These are phyloP conservation scores for Saksenaea oblongispora DNA, from an alignment of 371 early-diverging fungal species.

Conservation along the genomic window DNA sequence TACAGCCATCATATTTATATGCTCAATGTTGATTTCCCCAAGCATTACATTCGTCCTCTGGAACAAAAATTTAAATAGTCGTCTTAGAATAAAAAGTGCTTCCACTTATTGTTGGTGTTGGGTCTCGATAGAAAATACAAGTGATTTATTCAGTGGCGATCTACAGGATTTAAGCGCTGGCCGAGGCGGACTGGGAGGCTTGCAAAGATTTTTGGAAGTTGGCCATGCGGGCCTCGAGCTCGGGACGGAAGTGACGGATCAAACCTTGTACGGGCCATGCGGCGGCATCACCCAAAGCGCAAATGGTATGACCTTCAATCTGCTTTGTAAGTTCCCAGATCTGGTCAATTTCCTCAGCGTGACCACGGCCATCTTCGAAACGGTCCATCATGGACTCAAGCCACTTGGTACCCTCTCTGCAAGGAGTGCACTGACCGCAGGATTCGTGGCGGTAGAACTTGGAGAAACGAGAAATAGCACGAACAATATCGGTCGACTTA, in stretches of 20 bases:
- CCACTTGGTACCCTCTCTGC: slow-evolving; percentile 97
- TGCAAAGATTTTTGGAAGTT: slow-evolving; percentile 42
- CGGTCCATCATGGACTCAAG: slow-evolving; percentile 94
- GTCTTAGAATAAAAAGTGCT: background rate
- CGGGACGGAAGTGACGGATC: slow-evolving; percentile 93
- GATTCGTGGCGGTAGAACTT: slow-evolving; percentile 96
- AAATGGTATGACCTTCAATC: slow-evolving; percentile 98
- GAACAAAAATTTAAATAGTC: slow-evolving; percentile 63
- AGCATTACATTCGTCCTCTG: slow-evolving; percentile 67
- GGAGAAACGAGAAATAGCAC: slow-evolving; percentile 89
- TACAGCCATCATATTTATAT: slow-evolving; percentile 47
- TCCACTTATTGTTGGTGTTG: background rate
- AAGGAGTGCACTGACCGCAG: slow-evolving; percentile 99
- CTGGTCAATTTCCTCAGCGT: slow-evolving; percentile 85
- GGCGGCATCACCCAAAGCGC: slow-evolving; percentile 98
- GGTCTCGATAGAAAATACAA: background rate
- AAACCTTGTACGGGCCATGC: slow-evolving; percentile 97
- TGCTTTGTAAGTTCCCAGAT: slow-evolving; percentile 87
- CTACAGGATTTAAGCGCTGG: slow-evolving; percentile 3
- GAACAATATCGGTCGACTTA: slow-evolving; percentile 78
- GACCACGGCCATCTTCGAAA: slow-evolving; percentile 89
- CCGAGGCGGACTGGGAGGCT: slow-evolving; percentile 2
- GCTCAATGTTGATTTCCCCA: slow-evolving; percentile 67
- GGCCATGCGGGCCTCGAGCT: slow-evolving; percentile 86
- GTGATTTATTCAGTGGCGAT: background rate